These are phyloP conservation scores for Phlyctochytrium planicorne DNA, from an alignment of 192 early-diverging fungal genomes.

Conservation along the genomic window DNA sequence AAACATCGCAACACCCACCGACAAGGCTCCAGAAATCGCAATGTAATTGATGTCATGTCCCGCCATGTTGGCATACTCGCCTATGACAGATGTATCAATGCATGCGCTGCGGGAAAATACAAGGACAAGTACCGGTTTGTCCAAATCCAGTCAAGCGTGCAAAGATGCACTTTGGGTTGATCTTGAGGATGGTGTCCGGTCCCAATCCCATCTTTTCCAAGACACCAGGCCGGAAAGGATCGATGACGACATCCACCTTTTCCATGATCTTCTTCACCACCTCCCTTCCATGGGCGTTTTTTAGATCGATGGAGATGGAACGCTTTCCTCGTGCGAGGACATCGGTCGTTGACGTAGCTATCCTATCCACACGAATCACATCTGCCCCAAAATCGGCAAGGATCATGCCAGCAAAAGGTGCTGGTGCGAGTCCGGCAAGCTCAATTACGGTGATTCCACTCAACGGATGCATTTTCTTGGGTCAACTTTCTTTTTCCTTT, in stretches of 20 bases:
- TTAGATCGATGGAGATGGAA: conserved; percentile 63
- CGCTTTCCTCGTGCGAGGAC: conserved; percentile 50
- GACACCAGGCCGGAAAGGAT: conserved; percentile 70
- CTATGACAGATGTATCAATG: too few species aligned
- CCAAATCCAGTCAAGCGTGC: conserved; percentile 71
- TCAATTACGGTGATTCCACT: conserved; percentile 58
- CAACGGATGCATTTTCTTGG: conserved; percentile 16
- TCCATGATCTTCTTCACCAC: conserved; percentile 42
- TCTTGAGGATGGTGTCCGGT: conserved; percentile 52
- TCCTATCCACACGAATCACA: conserved; percentile 63
- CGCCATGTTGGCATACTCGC: conserved; percentile 17
- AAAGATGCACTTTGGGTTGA: conserved; percentile 58
- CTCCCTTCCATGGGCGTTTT: conserved; percentile 45
- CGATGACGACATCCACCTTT: conserved; percentile 60
- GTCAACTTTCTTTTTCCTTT: too few species aligned
- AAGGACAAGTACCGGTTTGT: conserved; percentile 55
- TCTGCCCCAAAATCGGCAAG: conserved; percentile 68
- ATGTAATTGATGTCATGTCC: conserved; percentile 66
- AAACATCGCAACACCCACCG: too few species aligned
- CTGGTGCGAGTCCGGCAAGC: conserved; percentile 68
- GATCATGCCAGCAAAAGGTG: conserved; percentile 66
- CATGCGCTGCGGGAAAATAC: too few species aligned
- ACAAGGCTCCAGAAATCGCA: conserved; percentile 61
- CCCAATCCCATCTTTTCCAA: conserved; percentile 67
- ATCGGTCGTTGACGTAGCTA: conserved; percentile 9